These are phyloP conservation scores for Fomitopsis betulina DNA, from an alignment of 1,284 basidiomycete genomes.

Conservation along the genomic window DNA sequence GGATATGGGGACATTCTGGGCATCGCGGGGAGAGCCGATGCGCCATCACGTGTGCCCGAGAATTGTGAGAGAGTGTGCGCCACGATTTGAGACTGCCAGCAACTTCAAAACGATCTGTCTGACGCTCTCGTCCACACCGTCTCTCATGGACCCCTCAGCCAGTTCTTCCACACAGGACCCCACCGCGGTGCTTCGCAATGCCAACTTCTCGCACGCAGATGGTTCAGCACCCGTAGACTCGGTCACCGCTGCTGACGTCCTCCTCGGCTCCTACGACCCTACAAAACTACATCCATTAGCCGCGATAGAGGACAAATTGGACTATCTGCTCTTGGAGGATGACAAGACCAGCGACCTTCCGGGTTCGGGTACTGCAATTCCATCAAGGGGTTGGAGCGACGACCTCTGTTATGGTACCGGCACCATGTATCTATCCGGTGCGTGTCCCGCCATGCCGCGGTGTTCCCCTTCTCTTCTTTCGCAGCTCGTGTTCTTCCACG, in stretches of 20 bases:
- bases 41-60: not conserved
- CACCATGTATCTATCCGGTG: slow-evolving; percentile 96
- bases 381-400: slow-evolving; percentile 97
- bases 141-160: slow-evolving; percentile 6
- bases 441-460: slow-evolving; percentile 25
- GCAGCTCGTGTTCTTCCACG: slow-evolving; percentile 21
- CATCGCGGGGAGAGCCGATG: not conserved
- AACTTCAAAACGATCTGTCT: not conserved
- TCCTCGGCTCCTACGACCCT: slow-evolving; percentile 83
- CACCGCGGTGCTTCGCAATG: slow-evolving; percentile 47
- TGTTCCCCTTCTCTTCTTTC: slow-evolving; percentile 19
- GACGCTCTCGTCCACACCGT: not conserved
- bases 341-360: slow-evolving; percentile 87
- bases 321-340: slow-evolving; percentile 91
- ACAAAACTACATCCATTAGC: slow-evolving; percentile 89
- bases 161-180: slow-evolving; percentile 35
- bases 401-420: slow-evolving; percentile 99
- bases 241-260: slow-evolving; percentile 78
- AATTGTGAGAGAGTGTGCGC: not conserved
- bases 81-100: not conserved
- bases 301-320: slow-evolving; percentile 82
- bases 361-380: slow-evolving; percentile 82
- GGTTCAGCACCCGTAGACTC: slow-evolving; percentile 23
- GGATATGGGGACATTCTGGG: too few species aligned
- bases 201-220: slow-evolving; percentile 47